Evolutionary conservation across 352 stramenopile species (phyloP), one percentile per base, ranked within the genome.

Genomic region (Pythium brachiatum): DNA sequence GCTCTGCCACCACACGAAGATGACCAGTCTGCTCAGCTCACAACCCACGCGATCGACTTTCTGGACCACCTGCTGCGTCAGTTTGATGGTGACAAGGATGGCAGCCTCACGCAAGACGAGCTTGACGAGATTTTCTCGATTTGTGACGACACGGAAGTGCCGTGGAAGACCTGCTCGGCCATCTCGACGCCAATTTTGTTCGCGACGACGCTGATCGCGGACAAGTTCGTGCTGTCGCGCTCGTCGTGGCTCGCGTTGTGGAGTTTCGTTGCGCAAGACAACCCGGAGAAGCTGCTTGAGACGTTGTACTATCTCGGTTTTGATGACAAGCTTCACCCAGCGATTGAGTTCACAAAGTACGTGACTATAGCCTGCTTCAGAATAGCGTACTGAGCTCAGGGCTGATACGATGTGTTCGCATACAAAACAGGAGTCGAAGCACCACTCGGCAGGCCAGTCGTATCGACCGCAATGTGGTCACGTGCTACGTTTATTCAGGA

Each of bases 1-100:
- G 69, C 79, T 9, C 41, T 93, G 23, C 69, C 77, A 11, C 53
- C 70, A 2, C 67, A 80, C 31, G 88, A 94, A 57, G 71, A 86
- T 7, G 84, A 92, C 47, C 81, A 92, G 59, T 90, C 84, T 55
- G 82, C 83, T 11, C 83, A 95, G 64, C 72, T 95, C 21, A 92
- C 84, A 6, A 31, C 76, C n/a, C 61, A 81, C 32, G 79, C 86
- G 6, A 46, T 87, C 16, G 75, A 86, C 23, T 96, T 96, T 36
- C 53, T 95, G 11, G 88, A 75, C 12, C 80, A 80, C 39, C 32
- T 96, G 43, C 86, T 95, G 46, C 76, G 80, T 21, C 86, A 95
- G 57, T 95, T 95, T 70, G 86, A 94, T 64, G 75, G 72, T 7
- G 86, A 94, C 67, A 91, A 92, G 69, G 85, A 94, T 59, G 78